Conservation (phyloP, 345 rosid genomes). For the Geranium brycei region DNA sequence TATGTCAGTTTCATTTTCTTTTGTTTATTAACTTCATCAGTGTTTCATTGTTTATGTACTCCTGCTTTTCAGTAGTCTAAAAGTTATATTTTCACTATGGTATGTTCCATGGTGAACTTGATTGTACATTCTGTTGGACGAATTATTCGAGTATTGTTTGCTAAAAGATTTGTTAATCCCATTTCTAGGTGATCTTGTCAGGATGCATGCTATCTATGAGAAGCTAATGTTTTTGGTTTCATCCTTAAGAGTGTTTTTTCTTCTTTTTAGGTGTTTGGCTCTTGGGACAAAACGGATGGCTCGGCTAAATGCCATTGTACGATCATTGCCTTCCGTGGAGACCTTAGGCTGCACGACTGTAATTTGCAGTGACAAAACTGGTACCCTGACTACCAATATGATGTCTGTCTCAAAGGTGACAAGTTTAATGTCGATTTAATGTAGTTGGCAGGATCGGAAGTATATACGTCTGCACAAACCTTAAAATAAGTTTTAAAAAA, state of each 20-base stretch:
- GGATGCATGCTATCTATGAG: no score
- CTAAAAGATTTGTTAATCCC: neutral
- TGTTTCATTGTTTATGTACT: no score
- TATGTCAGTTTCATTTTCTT: no score
- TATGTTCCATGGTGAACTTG: neutral
- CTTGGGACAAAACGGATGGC: slow-evolving; percentile 99
- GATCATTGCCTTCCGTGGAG: slow-evolving; percentile 98
- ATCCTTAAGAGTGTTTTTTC: neutral
- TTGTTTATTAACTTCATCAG: neutral
- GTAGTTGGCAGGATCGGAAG: neutral
- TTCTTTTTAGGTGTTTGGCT: slow-evolving; percentile 73
- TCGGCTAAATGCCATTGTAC: slow-evolving; percentile 91
- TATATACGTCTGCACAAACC: neutral
- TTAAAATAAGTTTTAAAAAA: neutral
- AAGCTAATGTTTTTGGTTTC: no score
- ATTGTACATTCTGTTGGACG: neutral
- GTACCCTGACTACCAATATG: slow-evolving; percentile 97
- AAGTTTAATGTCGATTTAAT: neutral
- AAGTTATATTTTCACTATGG: neutral
- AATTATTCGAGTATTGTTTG: neutral
- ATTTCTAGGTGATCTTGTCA: neutral
- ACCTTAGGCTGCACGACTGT: slow-evolving; percentile 98
- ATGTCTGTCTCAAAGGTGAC: slow-evolving; percentile 96
- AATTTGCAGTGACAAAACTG: slow-evolving; percentile 97
- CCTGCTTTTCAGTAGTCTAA: no score